phyloP scores from a whole-genome alignment of 176 grass and related monocot species.

The Juncus effusus region DNA sequence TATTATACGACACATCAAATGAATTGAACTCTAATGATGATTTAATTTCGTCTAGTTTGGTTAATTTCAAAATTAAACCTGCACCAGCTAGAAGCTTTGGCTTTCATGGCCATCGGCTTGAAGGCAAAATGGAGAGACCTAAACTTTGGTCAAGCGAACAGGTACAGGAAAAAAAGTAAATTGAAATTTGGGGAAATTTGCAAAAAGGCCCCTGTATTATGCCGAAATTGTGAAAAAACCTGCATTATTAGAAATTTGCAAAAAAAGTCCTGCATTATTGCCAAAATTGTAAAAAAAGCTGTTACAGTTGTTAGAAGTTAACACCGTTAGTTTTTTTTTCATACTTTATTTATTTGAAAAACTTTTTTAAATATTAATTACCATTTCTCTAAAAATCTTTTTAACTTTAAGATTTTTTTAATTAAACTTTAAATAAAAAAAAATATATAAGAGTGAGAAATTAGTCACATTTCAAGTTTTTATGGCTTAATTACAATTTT shows the following conservation, averaged over 20 bases:
- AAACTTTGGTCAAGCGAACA: constrained; percentile 97
- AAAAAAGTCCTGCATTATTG: too few species aligned
- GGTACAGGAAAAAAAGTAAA: constrained; percentile 41
- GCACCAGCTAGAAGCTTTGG: constrained; percentile 37
- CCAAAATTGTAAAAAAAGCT: too few species aligned
- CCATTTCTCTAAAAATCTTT: too few species aligned
- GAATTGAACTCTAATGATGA: constrained; percentile 18
- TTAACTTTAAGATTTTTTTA: constrained; percentile 15
- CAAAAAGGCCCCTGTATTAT: too few species aligned
- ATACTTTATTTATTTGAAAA: too few species aligned
- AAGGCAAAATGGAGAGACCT: constrained; percentile 78
- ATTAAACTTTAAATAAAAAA: constrained; percentile 33
- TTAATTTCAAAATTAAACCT: constrained; percentile 60
- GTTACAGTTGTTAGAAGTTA: neutral
- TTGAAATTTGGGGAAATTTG: neutral
- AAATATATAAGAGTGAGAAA: constrained; percentile 1
- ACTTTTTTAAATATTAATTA: too few species aligned
- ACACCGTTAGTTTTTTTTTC: neutral
- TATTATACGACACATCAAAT: constrained; percentile 56
- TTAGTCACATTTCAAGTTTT: too few species aligned
- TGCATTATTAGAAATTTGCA: too few species aligned
- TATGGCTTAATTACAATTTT: too few species aligned
- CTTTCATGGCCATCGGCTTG: constrained; percentile 69
- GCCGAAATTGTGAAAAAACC: too few species aligned
- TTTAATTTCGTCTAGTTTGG: constrained; percentile 34